These are phyloP conservation scores for Parietaria judaica DNA, from an alignment of 306 rosid genomes.

Conservation along the genomic window DNA sequence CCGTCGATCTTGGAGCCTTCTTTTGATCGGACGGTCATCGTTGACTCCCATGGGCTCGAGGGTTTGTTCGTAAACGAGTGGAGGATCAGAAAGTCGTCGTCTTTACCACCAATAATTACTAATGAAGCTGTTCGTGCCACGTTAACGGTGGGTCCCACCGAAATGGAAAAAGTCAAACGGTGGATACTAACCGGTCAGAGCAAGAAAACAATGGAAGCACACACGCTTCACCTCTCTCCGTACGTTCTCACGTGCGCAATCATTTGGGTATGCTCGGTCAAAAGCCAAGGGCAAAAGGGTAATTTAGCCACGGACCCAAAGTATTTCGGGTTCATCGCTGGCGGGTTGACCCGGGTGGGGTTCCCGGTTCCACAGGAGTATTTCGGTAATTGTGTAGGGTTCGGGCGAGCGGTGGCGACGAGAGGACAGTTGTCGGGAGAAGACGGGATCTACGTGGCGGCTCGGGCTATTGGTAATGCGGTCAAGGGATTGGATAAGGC, in stretches of 20 bases:
- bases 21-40: conserved; percentile 27
- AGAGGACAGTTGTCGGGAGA: conserved; percentile 24
- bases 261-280: conserved; percentile 37
- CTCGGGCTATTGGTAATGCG: conserved; percentile 29
- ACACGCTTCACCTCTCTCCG: conserved; percentile 27
- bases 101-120: background rate
- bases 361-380: conserved; percentile 18
- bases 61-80: conserved; percentile 36
- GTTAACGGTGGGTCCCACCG: conserved; percentile 3
- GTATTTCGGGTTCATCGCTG: conserved; percentile 41
- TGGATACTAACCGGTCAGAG: conserved; percentile 15
- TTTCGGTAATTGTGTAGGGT: conserved; percentile 39
- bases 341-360: conserved; percentile 36
- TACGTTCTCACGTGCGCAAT: conserved; percentile 39
- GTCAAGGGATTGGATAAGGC: conserved; percentile 28
- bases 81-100: background rate
- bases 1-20: conserved; percentile 1
- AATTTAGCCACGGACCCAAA: conserved; percentile 7
- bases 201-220: conserved; percentile 14
- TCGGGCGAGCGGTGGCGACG: conserved; percentile 21
- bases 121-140: conserved; percentile 7
- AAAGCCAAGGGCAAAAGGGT: conserved; percentile 21
- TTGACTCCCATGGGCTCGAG: conserved; percentile 23
- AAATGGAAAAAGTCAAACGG: conserved; percentile 27
- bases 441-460: conserved; percentile 34